These are phyloP conservation scores for Vitis amurensis DNA, from an alignment of 164 flowering plant genomes.

Conservation along the genomic window DNA sequence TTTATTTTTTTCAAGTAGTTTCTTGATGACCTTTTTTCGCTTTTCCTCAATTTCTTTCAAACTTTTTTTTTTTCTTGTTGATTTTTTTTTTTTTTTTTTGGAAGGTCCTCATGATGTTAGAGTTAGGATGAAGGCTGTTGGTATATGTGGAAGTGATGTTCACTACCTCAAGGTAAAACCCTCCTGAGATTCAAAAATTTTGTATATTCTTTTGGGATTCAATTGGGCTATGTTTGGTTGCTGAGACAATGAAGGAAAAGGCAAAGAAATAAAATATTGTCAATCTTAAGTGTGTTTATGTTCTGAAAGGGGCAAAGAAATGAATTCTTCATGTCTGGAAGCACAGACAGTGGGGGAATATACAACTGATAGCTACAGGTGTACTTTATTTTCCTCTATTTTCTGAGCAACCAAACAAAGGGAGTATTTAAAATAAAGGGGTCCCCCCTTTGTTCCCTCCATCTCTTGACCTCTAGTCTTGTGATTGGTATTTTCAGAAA, in stretches of 20 bases:
- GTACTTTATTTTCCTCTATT: too few relatives aligned
- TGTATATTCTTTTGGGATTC: too few relatives aligned
- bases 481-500: slow-evolving; percentile 35
- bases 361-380: too few relatives aligned
- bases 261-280: too few relatives aligned
- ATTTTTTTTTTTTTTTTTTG: neutral
- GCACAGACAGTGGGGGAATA: too few relatives aligned
- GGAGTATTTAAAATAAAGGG: too few relatives aligned
- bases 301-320: too few relatives aligned
- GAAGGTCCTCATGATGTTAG: slow-evolving; percentile 83
- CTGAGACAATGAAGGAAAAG: neutral
- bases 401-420: too few relatives aligned
- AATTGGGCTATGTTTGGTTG: neutral
- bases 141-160: slow-evolving; percentile 99
- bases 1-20: neutral
- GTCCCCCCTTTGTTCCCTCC: too few relatives aligned
- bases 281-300: too few relatives aligned
- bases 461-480: slow-evolving; percentile 34
- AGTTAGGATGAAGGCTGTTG: slow-evolving; percentile 91
- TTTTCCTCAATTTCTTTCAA: neutral
- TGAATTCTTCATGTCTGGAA: too few relatives aligned
- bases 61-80: neutral
- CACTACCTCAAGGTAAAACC: slow-evolving; percentile 73
- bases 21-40: neutral
- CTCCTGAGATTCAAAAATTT: neutral